phyloP scores from a whole-genome alignment of 495 filamentous ascomycete genomes.

The Ramalina intermedia region DNA sequence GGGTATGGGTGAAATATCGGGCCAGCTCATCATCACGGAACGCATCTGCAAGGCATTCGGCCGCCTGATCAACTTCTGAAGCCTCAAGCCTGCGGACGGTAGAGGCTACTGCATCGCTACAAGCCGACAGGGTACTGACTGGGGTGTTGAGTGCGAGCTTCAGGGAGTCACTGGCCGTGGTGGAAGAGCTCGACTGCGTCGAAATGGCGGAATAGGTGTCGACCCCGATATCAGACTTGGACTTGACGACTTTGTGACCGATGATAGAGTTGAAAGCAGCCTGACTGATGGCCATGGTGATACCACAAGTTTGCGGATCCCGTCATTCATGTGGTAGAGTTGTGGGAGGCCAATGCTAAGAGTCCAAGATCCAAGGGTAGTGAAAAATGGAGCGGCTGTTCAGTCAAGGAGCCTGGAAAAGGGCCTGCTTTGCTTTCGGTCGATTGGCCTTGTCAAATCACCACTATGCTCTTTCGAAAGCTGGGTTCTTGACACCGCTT shows the following conservation, averaged over 20 bases:
- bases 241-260: not conserved
- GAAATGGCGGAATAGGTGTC: slow-evolving; percentile 8
- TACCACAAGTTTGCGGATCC: no score
- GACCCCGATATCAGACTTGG: slow-evolving; percentile 11
- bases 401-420: no score
- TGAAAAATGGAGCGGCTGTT: no score
- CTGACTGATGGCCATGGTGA: not conserved
- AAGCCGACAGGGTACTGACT: not conserved
- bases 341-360: no score
- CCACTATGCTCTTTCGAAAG: slow-evolving; percentile 59
- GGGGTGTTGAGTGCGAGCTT: not conserved
- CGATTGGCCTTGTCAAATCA: slow-evolving; percentile 32
- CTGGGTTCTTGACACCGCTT: slow-evolving; percentile 57
- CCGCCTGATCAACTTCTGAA: slow-evolving; percentile 51
- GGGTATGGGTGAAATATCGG: slow-evolving; percentile 54
- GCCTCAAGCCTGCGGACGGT: slow-evolving; percentile 42
- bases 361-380: no score
- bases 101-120: slow-evolving; percentile 7
- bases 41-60: slow-evolving; percentile 53
- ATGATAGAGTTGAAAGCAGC: not conserved
- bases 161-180: not conserved
- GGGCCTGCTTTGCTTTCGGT: not conserved
- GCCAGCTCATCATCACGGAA: slow-evolving; percentile 62
- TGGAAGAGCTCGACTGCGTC: not conserved
- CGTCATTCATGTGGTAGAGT: no score